Percentiles rank a stretch among this genome's conserved stretches.
These are phyloP conservation scores for Cryptococcus neoformans DNA, from an alignment of 1,284 basidiomycete species.

Conservation along the genomic window DNA sequence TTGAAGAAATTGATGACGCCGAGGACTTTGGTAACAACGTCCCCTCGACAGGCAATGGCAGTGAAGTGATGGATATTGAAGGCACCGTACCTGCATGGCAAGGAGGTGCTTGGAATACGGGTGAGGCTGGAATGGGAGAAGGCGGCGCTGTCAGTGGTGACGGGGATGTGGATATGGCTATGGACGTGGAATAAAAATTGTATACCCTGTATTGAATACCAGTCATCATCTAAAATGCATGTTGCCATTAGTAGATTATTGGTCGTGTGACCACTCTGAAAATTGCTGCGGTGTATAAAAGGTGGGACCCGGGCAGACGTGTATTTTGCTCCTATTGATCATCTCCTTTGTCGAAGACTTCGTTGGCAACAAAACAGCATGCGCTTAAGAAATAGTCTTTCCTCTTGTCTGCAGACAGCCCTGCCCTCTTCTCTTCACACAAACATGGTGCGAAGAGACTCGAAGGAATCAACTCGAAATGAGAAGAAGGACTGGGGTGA, in stretches of 20 bases:
- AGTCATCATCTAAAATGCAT: not conserved
- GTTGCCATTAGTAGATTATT: not conserved
- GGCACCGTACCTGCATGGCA: not conserved
- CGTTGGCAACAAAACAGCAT: too few species aligned
- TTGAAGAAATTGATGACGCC: constrained; percentile 32
- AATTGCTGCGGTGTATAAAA: not conserved
- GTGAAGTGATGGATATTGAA: constrained; percentile 7
- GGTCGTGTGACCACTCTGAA: constrained; percentile 1
- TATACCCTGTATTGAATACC: not conserved
- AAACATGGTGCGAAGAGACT: not conserved
- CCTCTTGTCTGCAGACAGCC: not conserved
- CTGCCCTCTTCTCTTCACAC: not conserved
- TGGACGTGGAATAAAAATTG: not conserved
- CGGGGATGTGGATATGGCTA: constrained; percentile 22
- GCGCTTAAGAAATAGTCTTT: too few species aligned
- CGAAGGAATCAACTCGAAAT: not conserved
- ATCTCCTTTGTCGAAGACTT: not conserved
- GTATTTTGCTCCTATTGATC: not conserved
- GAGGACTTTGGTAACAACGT: constrained; percentile 8
- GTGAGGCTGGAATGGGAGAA: not conserved
- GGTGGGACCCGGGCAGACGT: not conserved
- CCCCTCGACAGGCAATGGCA: not conserved
- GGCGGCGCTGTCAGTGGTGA: not conserved
- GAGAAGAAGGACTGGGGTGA: constrained; percentile 14
- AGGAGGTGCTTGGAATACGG: not conserved